Percentiles rank a stretch among this genome's conserved stretches.
Evolutionary conservation across 495 filamentous ascomycete species (phyloP).

Genomic region (Parathielavia appendiculata): DNA sequence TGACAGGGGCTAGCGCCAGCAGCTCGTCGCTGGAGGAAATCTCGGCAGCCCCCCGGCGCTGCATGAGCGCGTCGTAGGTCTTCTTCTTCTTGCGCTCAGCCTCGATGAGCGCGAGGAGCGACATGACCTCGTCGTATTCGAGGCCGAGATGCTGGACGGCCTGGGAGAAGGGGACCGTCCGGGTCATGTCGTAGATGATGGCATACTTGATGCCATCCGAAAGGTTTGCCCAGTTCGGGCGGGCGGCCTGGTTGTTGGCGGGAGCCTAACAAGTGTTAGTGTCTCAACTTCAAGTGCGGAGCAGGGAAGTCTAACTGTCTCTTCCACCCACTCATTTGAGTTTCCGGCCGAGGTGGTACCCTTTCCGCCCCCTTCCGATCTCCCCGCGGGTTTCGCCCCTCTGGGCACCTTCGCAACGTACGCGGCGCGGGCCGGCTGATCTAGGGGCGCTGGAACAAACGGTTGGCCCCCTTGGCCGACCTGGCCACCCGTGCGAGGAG

Average conservation of each 20-base stretch:
- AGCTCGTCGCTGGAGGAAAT: background rate
- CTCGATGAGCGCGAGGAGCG: slow-evolving; percentile 5
- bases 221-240: slow-evolving; percentile 16
- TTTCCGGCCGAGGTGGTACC: background rate
- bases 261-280: background rate
- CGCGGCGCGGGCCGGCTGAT: background rate
- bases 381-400: background rate
- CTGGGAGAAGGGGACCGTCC: slow-evolving; percentile 5
- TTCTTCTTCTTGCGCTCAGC: slow-evolving; percentile 5
- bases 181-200: slow-evolving; percentile 18
- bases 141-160: slow-evolving; percentile 3
- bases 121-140: slow-evolving; percentile 3
- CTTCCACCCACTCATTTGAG: background rate
- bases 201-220: slow-evolving; percentile 18
- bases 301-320: background rate
- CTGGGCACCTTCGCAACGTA: background rate
- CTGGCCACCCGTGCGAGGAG: too few species aligned
- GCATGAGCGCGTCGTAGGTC: background rate
- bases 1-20: slow-evolving; percentile 5
- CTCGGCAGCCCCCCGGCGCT: background rate
- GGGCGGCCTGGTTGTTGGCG: background rate
- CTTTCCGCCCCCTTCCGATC: too few species aligned
- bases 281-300: background rate
- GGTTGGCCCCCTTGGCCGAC: background rate
- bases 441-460: background rate